Percentiles rank a stretch among this genome's conserved stretches.
phyloP scores from a whole-genome alignment of 129 eudicot genomes.

The Oenanthe sinensis region DNA sequence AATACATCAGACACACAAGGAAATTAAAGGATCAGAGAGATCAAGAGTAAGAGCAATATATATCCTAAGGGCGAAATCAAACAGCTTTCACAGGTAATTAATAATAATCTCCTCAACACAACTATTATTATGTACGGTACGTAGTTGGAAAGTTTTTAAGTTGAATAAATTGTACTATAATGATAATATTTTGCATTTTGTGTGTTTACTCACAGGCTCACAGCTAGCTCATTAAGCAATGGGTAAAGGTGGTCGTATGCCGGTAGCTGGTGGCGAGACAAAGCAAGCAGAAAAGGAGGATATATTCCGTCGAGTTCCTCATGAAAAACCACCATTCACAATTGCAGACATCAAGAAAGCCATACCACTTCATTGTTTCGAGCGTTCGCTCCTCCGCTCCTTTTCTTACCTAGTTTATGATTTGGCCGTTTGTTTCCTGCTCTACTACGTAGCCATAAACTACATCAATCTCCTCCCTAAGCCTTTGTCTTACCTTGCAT shows the following conservation, averaged over 20 bases:
- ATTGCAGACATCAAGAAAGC: conserved; percentile 23
- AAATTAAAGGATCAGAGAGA: background rate
- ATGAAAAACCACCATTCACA: conserved; percentile 19
- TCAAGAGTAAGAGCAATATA: background rate
- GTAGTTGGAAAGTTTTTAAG: background rate
- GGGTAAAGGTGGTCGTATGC: conserved; percentile 26
- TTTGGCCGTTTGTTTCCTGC: conserved; percentile 6
- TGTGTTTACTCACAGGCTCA: background rate
- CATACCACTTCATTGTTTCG: conserved; percentile 20
- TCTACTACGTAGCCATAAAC: conserved; percentile 17
- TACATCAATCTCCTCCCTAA: conserved; percentile 18
- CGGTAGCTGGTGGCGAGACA: background rate
- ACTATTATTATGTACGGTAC: too few species aligned
- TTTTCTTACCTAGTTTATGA: conserved; percentile 15
- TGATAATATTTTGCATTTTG: background rate
- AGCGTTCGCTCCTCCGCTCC: conserved; percentile 14
- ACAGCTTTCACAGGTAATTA: conserved; percentile 2
- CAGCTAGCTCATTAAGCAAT: background rate
- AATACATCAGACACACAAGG: background rate
- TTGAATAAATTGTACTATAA: too few species aligned
- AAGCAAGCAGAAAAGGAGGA: background rate
- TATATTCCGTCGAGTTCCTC: conserved; percentile 11
- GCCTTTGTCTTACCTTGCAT: conserved; percentile 17
- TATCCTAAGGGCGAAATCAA: background rate
- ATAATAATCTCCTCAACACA: background rate